A percentile compares a stretch with the other conserved stretches of the same genome.
phyloP scores from a whole-genome alignment of 805 yeast genomes.

The Kregervanrija pseudodelftensis region DNA sequence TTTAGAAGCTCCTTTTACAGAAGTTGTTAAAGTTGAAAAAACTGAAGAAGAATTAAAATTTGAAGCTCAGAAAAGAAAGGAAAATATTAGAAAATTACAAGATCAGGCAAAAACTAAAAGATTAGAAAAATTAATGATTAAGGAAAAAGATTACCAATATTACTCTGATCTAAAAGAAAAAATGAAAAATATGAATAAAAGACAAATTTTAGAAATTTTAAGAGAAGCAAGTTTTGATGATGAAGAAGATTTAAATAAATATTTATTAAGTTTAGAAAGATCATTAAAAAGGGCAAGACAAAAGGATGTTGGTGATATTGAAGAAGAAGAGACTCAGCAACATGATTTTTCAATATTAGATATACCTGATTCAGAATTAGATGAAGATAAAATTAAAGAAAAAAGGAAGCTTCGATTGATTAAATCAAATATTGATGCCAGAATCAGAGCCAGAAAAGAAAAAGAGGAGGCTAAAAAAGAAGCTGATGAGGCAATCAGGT shows the following conservation, averaged over 20 bases:
- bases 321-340: conserved; percentile 30
- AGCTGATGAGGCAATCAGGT: conserved; percentile 50
- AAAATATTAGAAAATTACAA: conserved; percentile 82
- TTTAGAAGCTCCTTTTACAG: conserved; percentile 75
- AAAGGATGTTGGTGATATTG: conserved; percentile 54
- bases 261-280: conserved; percentile 55
- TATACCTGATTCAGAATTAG: conserved; percentile 75
- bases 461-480: conserved; percentile 60
- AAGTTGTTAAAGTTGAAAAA: conserved; percentile 60
- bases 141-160: conserved; percentile 73
- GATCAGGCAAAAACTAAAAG: conserved; percentile 87
- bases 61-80: conserved; percentile 74
- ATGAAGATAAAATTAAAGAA: conserved; percentile 75
- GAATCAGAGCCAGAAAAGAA: conserved; percentile 73
- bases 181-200: conserved; percentile 42
- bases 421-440: conserved; percentile 85
- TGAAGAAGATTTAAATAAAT: conserved; percentile 62
- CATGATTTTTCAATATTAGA: conserved; percentile 72
- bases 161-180: conserved; percentile 52
- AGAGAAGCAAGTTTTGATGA: conserved; percentile 74
- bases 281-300: conserved; percentile 62
- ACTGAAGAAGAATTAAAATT: conserved; percentile 73
- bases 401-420: conserved; percentile 77
- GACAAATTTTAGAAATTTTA: conserved; percentile 47
- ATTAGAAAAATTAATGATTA: conserved; percentile 69